These are phyloP conservation scores for Arthrobotrys entomopaga DNA, from an alignment of 2,329 filamentous ascomycete species.

Conservation along the genomic window DNA sequence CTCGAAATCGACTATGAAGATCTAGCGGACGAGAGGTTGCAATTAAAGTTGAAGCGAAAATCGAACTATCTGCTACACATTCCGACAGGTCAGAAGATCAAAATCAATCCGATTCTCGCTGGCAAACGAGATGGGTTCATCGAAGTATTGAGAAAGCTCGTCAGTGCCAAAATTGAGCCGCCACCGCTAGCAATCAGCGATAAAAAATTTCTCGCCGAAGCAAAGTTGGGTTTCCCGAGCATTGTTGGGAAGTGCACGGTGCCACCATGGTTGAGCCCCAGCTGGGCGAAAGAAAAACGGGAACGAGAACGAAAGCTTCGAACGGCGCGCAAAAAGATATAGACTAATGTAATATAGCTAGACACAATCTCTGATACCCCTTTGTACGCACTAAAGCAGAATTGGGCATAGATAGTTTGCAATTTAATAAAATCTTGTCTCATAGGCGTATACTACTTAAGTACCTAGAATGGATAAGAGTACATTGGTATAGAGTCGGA, in stretches of 20 bases:
- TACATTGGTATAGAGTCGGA: too few species aligned
- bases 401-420: background rate
- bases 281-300: conserved; percentile 6
- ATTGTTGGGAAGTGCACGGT: conserved; percentile 46
- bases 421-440: background rate
- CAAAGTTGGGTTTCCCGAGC: conserved; percentile 49
- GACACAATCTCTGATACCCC: background rate
- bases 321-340: background rate
- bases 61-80: conserved; percentile 42
- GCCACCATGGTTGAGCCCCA: conserved; percentile 40
- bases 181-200: conserved; percentile 45
- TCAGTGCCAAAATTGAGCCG: conserved; percentile 44
- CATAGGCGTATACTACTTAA: too few species aligned
- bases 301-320: background rate
- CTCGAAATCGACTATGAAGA: conserved; percentile 51
- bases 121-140: conserved; percentile 37
- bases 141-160: conserved; percentile 41
- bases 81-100: conserved; percentile 37
- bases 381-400: background rate
- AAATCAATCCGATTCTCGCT: conserved; percentile 6
- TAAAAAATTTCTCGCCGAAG: conserved; percentile 39
- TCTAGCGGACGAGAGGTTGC: conserved; percentile 19
- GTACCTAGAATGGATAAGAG: too few species aligned
- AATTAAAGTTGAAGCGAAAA: conserved; percentile 25
- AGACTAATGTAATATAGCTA: conserved; percentile 1